These are phyloP conservation scores for Hortiboletus flavorubellus DNA, from an alignment of 768 basidiomycete genomes.

Conservation along the genomic window DNA sequence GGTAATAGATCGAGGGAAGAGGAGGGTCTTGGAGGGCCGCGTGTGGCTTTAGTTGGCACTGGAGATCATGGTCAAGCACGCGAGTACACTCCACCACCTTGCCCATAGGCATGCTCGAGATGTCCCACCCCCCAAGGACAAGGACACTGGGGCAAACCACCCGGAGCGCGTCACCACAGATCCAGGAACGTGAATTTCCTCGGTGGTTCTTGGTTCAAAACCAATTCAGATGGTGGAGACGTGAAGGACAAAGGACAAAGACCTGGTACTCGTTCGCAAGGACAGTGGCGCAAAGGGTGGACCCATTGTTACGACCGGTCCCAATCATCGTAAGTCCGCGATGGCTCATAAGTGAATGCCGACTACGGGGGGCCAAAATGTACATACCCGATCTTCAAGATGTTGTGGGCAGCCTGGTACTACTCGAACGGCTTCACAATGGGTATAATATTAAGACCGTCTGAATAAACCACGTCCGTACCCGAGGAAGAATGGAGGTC, in stretches of 20 bases:
- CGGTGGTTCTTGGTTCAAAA: slow-evolving; percentile 69
- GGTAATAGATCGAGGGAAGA: slow-evolving; percentile 94
- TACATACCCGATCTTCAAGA: no score
- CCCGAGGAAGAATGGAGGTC: no score
- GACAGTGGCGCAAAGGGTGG: slow-evolving; percentile 90
- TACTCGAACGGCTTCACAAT: no score
- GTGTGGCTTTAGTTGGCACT: slow-evolving; percentile 87
- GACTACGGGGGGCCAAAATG: not conserved
- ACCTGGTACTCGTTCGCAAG: slow-evolving; percentile 96
- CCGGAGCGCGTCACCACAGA: slow-evolving; percentile 81
- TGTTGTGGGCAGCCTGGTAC: no score
- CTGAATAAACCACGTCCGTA: no score
- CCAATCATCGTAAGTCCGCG: slow-evolving; percentile 93
- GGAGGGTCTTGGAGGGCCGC: slow-evolving; percentile 80
- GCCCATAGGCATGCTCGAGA: slow-evolving; percentile 81
- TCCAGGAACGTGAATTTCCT: slow-evolving; percentile 85
- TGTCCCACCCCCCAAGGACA: slow-evolving; percentile 98
- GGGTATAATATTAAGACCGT: no score
- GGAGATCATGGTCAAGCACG: slow-evolving; percentile 95
- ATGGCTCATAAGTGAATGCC: not conserved
- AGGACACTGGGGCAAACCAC: slow-evolving; percentile 99
- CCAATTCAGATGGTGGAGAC: slow-evolving; percentile 95
- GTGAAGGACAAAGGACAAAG: slow-evolving; percentile 78
- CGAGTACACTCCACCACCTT: slow-evolving; percentile 90
- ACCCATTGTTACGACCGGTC: slow-evolving; percentile 95